Evolutionary conservation across 805 yeast genomes (phyloP), one percentile per base, ranked within the genome.

Genomic region (Metschnikowia amazonensis): DNA sequence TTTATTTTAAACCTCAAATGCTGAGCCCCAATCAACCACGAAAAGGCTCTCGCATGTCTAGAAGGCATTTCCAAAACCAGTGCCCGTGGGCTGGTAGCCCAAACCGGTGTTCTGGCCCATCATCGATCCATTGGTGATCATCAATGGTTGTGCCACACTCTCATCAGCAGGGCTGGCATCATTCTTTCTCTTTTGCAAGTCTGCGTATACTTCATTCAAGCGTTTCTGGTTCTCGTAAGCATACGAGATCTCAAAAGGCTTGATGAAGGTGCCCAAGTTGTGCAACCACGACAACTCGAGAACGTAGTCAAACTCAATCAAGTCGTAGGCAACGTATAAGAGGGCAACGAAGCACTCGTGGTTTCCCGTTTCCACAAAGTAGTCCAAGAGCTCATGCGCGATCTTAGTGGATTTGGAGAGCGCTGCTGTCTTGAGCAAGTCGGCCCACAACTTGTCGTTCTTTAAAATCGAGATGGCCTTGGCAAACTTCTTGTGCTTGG

Each of bases 321-420:
- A 72, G 43, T 84, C 86, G 66, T 94, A 94, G 60, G 95, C 87
- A 5, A 88, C 73, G 70, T 84, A 94, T 60, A 94, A 76, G 50
- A 90, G 79, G 5, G 96, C 97, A 59, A 89, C 85, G 63, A 89
- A 86, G 59, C 96, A 87, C 73, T 94, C 99, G 67, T 84, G 89
- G 72, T 94, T 94, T 56, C 96, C 98, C 32, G 95, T 88, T 59
- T 92, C 97, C 49, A 94, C 97, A 66, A 94, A 94, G 72, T 92
- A 94, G 44, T 84, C 78, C 64, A 94, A 72, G 53, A 88, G 73
- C 49, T 94, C 98, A 65, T 88, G 92, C 29, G 95, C 90, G 60
- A 92, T 84, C 63, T 86, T 89, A 9, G 79, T 60, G 54, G 84
- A 83, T 51, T 80, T 79, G 16, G 97, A 89, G 47, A 82, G 70